A percentile compares a stretch with the other conserved stretches of the same genome.
Conservation (phyloP, 2,329 filamentous ascomycete species). For the Claviceps sorghi region DNA sequence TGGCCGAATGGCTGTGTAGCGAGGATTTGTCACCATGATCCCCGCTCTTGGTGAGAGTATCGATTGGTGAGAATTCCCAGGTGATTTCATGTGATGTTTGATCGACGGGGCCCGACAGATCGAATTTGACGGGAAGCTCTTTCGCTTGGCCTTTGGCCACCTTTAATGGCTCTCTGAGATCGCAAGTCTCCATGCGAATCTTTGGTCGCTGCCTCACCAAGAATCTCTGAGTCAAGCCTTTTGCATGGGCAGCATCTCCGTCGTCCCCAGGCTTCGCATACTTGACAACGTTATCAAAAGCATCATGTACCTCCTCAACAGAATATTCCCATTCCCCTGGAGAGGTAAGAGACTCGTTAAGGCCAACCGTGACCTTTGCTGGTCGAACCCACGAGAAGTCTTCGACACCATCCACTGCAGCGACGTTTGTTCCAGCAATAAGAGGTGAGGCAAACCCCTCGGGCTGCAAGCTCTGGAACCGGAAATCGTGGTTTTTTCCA, state of each 20-base stretch:
- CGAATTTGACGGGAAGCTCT: constrained; percentile 57
- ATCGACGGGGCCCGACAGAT: constrained; percentile 40
- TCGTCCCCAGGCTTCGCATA: constrained; percentile 57
- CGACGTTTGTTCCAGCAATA: constrained; percentile 42
- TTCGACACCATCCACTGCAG: constrained; percentile 47
- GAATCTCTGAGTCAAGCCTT: constrained; percentile 61
- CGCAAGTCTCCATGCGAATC: constrained; percentile 58
- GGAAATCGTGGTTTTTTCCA: constrained; percentile 65
- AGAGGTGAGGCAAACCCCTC: constrained; percentile 72
- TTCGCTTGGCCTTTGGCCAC: constrained; percentile 60
- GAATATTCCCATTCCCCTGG: constrained; percentile 79
- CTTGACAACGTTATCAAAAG: constrained; percentile 69
- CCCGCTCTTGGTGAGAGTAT: constrained; percentile 52
- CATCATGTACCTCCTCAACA: constrained; percentile 84
- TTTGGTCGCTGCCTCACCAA: constrained; percentile 75
- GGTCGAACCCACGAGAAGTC: constrained; percentile 70
- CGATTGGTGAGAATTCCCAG: constrained; percentile 70
- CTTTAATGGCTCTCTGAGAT: constrained; percentile 65
- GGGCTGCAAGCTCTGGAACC: constrained; percentile 86
- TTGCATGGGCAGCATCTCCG: constrained; percentile 45
- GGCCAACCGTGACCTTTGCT: constrained; percentile 59
- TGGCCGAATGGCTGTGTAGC: constrained; percentile 44
- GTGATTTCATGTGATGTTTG: constrained; percentile 58
- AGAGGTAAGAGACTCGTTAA: constrained; percentile 77
- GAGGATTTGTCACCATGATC: constrained; percentile 50